Base-by-base conservation (phyloP, 2,329 filamentous ascomycete genomes). In the Pseudocercospora macadamiae region DNA sequence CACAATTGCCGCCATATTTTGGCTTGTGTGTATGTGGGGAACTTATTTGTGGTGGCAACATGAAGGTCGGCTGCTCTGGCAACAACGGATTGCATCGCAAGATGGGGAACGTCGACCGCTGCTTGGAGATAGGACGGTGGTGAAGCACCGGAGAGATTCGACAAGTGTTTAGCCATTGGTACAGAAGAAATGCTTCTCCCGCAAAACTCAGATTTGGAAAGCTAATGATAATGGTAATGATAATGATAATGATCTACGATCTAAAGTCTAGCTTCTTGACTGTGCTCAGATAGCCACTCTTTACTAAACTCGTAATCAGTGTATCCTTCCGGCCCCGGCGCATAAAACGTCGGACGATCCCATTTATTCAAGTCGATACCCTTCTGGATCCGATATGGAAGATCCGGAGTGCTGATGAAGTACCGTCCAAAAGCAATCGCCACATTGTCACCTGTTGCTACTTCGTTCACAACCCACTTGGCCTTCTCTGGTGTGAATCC, bases 341-440 rank as follows among this genome's bases (percentile, higher is more conserved):
- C 64, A 59, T 83, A 82, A 60, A 82, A 83, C 0, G 74, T 76
- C 30, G 72, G 68, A 5, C 80, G 70, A 64, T 82, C 69, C 63
- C 81, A 82, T 42, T 70, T 66, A n/a, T 68, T 74, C 34, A 82
- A 68, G 19, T 73, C 70, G 10, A 82, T 71, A 1, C 76, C 76
- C 55, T 80, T 68, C 64, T 74, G 60, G 26, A 83, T 48, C 30
- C 79, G 71, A 62, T 75, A 82, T 3, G 77, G 74, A 16, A 83
- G 67, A 65, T 83, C 80, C 2, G 80, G 80, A 6, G 75, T 82
- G 37, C 74, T 74, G 61, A 82, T 80, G 60, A 80, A 83, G 55
- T 76, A 76, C 21, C 80, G 66, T 5, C 81, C 80, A 65, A 82
- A 82, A 1, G 76, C 78, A 14, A 80, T 73, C 18, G 70, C 70